These are phyloP conservation scores for Fomitopsis serialis DNA, from an alignment of 768 basidiomycete genomes.

Conservation along the genomic window DNA sequence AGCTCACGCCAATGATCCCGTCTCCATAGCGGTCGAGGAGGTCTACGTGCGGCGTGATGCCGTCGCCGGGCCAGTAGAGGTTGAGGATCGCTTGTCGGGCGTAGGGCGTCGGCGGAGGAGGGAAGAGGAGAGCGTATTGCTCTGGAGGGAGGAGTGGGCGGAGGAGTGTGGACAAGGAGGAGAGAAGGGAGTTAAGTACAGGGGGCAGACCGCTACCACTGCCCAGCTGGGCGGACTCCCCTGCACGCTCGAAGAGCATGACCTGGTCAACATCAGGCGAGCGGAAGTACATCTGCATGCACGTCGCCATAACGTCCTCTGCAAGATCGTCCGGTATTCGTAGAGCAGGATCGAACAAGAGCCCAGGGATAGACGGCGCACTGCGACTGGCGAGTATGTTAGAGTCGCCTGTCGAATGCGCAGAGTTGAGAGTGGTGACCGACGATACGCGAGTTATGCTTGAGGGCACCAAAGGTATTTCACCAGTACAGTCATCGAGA, in stretches of 20 bases:
- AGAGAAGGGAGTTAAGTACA: conserved; percentile 49
- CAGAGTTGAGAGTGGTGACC: too few relatives aligned
- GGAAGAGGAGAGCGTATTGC: conserved; percentile 58
- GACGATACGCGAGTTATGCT: not conserved
- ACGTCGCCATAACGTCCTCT: conserved; percentile 41
- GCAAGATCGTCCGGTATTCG: conserved; percentile 48
- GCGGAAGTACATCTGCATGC: conserved; percentile 53
- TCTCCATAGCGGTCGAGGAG: conserved; percentile 80
- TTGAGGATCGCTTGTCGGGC: conserved; percentile 89
- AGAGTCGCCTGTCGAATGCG: not conserved
- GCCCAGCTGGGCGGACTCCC: not conserved
- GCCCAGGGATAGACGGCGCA: conserved; percentile 57
- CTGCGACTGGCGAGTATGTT: conserved; percentile 27
- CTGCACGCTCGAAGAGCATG: conserved; percentile 74
- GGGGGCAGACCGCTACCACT: conserved; percentile 45
- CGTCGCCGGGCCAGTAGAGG: conserved; percentile 83
- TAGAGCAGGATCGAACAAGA: conserved; percentile 53
- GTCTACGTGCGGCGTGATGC: conserved; percentile 87
- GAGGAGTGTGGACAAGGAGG: conserved; percentile 42
- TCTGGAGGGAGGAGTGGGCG: conserved; percentile 42
- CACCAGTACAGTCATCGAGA: not conserved
- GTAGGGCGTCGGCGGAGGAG: conserved; percentile 30
- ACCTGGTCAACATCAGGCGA: conserved; percentile 60
- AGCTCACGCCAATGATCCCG: conserved; percentile 84
- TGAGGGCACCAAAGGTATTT: not conserved